Evolutionary conservation across 257 asterid genomes (phyloP).

Genomic region (Cynanchum wilfordii): DNA sequence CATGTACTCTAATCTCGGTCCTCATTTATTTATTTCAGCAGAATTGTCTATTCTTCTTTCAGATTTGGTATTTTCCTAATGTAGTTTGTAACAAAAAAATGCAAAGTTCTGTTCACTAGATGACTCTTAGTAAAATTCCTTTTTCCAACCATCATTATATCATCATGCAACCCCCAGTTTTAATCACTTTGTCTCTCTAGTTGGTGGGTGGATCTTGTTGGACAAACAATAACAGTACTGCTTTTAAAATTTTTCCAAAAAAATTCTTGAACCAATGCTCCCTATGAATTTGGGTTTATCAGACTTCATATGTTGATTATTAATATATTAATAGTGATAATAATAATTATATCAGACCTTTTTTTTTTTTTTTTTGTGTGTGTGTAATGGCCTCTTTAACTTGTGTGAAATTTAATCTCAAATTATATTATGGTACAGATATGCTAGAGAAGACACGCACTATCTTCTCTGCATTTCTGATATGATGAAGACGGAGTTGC

Average conservation of each 20-base stretch:
- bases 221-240: neutral
- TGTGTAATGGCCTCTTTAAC: neutral
- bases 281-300: neutral
- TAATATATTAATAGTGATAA: too few species aligned
- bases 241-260: neutral
- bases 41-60: neutral
- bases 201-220: neutral
- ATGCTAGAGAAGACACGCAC: constrained; percentile 98
- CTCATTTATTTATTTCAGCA: neutral
- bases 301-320: neutral
- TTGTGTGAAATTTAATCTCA: neutral
- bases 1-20: neutral
- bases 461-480: constrained; percentile 86
- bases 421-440: constrained; percentile 36
- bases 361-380: too few species aligned
- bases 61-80: neutral
- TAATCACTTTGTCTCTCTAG: neutral
- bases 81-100: neutral
- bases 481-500: constrained; percentile 62
- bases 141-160: neutral
- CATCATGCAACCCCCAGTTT: neutral
- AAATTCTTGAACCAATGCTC: too few species aligned
- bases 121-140: neutral
- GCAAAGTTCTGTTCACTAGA: neutral
- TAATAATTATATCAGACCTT: neutral